Percentiles rank a stretch among this genome's conserved stretches.
Conservation (phyloP, 2,329 filamentous ascomycete species). For the Aaosphaeria pasadenensis region DNA sequence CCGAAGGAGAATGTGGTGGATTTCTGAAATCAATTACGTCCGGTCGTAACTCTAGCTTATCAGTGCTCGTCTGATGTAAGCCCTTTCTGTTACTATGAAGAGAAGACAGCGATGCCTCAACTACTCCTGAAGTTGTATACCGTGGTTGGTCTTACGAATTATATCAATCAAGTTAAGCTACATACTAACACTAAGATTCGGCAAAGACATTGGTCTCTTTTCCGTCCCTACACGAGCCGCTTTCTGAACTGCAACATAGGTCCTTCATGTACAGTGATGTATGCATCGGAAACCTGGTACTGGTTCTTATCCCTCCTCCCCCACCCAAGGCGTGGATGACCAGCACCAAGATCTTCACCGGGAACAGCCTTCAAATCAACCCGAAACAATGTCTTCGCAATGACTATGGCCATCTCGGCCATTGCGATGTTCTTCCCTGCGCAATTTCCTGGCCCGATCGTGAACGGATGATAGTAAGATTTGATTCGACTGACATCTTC, state of each 20-base stretch:
- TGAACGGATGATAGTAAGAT: conserved; percentile 48
- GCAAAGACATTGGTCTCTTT: no score
- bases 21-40: no score
- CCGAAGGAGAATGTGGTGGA: no score
- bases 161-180: neutral
- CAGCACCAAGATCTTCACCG: conserved; percentile 5
- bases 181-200: no score
- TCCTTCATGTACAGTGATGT: conserved; percentile 67
- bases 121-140: neutral
- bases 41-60: no score
- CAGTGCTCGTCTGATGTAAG: no score
- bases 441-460: conserved; percentile 63
- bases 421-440: conserved; percentile 67
- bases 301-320: conserved; percentile 38
- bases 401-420: conserved; percentile 55
- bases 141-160: neutral
- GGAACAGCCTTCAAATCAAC: conserved; percentile 52
- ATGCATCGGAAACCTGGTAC: conserved; percentile 66
- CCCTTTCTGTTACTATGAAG: no score
- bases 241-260: conserved; percentile 55
- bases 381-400: conserved; percentile 57
- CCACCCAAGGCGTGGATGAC: neutral
- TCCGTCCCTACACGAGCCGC: neutral
- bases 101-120: no score
- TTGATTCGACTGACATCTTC: neutral